Evolutionary conservation across 257 asterid genomes (phyloP).

Genomic region (Jaltomata sinuosa): DNA sequence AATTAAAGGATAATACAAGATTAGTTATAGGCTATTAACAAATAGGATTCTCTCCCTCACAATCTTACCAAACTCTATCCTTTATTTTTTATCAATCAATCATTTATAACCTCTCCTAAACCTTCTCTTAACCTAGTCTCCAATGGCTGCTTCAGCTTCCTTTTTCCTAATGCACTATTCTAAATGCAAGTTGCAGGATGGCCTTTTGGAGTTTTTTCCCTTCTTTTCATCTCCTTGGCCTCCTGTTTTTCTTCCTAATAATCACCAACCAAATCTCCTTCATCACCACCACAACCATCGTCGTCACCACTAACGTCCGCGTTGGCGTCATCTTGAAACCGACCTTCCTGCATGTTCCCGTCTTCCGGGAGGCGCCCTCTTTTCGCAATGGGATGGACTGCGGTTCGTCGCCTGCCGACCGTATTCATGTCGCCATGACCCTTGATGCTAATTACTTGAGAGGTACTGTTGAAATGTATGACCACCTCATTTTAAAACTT

Average conservation of each 20-base stretch:
- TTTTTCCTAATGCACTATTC: slow-evolving; percentile 11
- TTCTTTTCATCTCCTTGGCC: slow-evolving; percentile 31
- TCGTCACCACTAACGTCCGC: background rate
- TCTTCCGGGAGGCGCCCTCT: slow-evolving; percentile 67
- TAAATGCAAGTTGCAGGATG: slow-evolving; percentile 48
- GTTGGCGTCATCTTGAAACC: background rate
- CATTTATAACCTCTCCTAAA: slow-evolving; percentile 36
- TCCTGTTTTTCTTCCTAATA: slow-evolving; percentile 41
- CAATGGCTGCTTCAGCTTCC: slow-evolving; percentile 39
- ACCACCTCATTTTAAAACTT: background rate
- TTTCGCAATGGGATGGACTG: slow-evolving; percentile 45
- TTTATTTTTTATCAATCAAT: slow-evolving; percentile 12
- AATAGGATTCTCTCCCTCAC: slow-evolving; percentile 31
- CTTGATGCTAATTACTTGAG: slow-evolving; percentile 58
- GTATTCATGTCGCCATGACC: slow-evolving; percentile 61
- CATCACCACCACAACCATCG: background rate
- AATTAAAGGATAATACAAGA: background rate
- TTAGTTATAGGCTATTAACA: slow-evolving; percentile 2
- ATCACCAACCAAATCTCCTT: slow-evolving; percentile 2
- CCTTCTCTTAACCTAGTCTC: slow-evolving; percentile 43
- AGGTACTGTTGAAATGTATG: slow-evolving; percentile 20
- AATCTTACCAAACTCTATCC: slow-evolving; percentile 26
- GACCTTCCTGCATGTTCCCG: background rate
- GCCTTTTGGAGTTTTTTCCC: slow-evolving; percentile 29
- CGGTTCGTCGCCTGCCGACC: background rate